Conservation (phyloP, 2,329 filamentous ascomycete species). For the Fusarium buxicola region DNA sequence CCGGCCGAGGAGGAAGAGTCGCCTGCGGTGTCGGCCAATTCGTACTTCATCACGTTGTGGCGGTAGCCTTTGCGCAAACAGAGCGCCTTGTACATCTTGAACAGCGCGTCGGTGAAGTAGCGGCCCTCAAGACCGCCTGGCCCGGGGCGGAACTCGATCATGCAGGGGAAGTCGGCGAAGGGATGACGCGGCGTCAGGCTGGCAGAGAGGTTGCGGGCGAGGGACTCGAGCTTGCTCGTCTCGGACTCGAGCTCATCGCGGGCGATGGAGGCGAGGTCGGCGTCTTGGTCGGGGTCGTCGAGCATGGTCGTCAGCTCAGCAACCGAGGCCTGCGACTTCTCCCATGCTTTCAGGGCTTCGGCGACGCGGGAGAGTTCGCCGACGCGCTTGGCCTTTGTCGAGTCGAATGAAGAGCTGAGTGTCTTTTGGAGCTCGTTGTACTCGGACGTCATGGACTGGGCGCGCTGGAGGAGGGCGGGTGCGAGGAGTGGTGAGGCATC, state of each 20-base stretch:
- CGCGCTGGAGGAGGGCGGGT: slow-evolving; percentile 68
- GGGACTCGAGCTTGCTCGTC: slow-evolving; percentile 67
- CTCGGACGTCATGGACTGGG: slow-evolving; percentile 67
- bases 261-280: slow-evolving; percentile 81
- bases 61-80: slow-evolving; percentile 77
- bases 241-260: slow-evolving; percentile 83
- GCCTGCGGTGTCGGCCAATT: slow-evolving; percentile 75
- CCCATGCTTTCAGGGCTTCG: slow-evolving; percentile 68
- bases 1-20: slow-evolving; percentile 63
- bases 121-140: slow-evolving; percentile 92
- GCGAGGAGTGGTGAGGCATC: slow-evolving; percentile 55
- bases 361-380: slow-evolving; percentile 71
- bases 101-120: slow-evolving; percentile 86
- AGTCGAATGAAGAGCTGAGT: slow-evolving; percentile 67
- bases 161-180: slow-evolving; percentile 88
- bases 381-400: slow-evolving; percentile 66
- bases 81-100: slow-evolving; percentile 89
- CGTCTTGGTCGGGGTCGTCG: slow-evolving; percentile 60
- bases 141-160: slow-evolving; percentile 91
- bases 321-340: slow-evolving; percentile 64
- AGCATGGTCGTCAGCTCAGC: slow-evolving; percentile 65
- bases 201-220: slow-evolving; percentile 77
- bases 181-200: slow-evolving; percentile 88
- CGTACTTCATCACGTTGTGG: slow-evolving; percentile 80
- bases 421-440: slow-evolving; percentile 64